These are phyloP conservation scores for Geosmithia putterillii DNA, from an alignment of 2,329 filamentous ascomycete species.

Conservation along the genomic window DNA sequence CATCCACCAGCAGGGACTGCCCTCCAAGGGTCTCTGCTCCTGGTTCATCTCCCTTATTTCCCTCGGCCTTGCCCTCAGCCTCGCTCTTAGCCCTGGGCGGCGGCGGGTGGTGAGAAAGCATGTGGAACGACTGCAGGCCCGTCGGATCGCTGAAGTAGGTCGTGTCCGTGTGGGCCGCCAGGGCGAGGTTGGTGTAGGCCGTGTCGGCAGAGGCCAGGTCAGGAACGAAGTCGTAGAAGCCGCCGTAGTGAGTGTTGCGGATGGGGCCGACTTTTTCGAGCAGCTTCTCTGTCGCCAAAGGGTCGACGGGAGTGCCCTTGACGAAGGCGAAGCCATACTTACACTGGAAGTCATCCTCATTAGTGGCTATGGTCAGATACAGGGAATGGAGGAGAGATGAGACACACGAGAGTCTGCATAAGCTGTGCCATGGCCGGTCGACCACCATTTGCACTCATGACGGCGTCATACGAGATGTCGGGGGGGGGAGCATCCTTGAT, in stretches of 20 bases:
- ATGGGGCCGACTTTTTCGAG: constrained; percentile 78
- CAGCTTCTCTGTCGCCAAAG: constrained; percentile 60
- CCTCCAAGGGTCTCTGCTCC: constrained; percentile 46
- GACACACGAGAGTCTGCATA: constrained; percentile 50
- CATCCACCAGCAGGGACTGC: constrained; percentile 73
- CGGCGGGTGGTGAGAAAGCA: constrained; percentile 57
- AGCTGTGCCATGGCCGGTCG: constrained; percentile 21
- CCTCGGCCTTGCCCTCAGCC: not conserved
- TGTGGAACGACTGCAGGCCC: constrained; percentile 84
- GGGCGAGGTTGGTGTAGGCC: constrained; percentile 75
- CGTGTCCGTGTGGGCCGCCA: constrained; percentile 83
- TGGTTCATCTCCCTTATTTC: constrained; percentile 6
- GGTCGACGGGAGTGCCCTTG: constrained; percentile 50
- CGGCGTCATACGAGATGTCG: not conserved
- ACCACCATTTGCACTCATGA: not conserved
- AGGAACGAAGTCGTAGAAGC: constrained; percentile 69
- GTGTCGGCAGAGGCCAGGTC: constrained; percentile 82
- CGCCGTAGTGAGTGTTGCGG: constrained; percentile 82
- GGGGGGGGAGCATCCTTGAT: not conserved
- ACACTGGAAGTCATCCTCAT: constrained; percentile 8
- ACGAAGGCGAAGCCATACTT: constrained; percentile 69
- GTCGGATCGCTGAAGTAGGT: constrained; percentile 93
- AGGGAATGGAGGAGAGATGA: constrained; percentile 9
- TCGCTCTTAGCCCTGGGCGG: constrained; percentile 6
- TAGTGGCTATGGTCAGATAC: not conserved